phyloP scores from a whole-genome alignment of 164 flowering plant genomes.

The Magnolia changhungtana region DNA sequence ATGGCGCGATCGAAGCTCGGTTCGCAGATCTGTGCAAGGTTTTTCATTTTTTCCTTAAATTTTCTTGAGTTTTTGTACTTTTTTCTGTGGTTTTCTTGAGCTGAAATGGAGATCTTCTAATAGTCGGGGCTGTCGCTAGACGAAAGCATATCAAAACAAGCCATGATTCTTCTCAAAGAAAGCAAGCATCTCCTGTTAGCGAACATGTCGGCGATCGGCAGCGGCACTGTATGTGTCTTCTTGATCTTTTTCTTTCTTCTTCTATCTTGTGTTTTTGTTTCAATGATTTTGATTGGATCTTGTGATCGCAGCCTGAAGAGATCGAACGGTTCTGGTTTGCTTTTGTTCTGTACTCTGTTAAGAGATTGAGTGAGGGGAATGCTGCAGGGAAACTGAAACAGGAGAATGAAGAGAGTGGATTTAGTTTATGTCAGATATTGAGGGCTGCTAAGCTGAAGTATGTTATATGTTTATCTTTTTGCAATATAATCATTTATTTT shows the following conservation, averaged over 20 bases:
- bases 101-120: slow-evolving; percentile 8
- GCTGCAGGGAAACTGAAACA: slow-evolving; percentile 12
- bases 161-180: slow-evolving; percentile 52
- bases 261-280: background rate
- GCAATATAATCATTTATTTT: background rate
- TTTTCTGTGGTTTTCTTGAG: background rate
- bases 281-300: background rate
- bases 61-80: background rate
- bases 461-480: slow-evolving; percentile 22
- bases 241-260: background rate
- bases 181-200: slow-evolving; percentile 55
- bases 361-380: slow-evolving; percentile 43
- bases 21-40: slow-evolving; percentile 68
- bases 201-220: slow-evolving; percentile 53
- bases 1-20: slow-evolving; percentile 26
- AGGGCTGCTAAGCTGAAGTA: slow-evolving; percentile 73
- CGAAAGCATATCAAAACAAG: slow-evolving; percentile 35
- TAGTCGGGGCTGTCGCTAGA: slow-evolving; percentile 57
- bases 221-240: slow-evolving; percentile 42
- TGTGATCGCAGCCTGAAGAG: slow-evolving; percentile 61
- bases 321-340: slow-evolving; percentile 83
- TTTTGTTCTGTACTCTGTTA: slow-evolving; percentile 58
- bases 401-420: slow-evolving; percentile 30
- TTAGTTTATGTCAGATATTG: slow-evolving; percentile 67
- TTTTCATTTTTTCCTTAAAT: background rate